These are phyloP conservation scores for Rossbeevera mucosa DNA, from an alignment of 768 basidiomycete species.

Conservation along the genomic window DNA sequence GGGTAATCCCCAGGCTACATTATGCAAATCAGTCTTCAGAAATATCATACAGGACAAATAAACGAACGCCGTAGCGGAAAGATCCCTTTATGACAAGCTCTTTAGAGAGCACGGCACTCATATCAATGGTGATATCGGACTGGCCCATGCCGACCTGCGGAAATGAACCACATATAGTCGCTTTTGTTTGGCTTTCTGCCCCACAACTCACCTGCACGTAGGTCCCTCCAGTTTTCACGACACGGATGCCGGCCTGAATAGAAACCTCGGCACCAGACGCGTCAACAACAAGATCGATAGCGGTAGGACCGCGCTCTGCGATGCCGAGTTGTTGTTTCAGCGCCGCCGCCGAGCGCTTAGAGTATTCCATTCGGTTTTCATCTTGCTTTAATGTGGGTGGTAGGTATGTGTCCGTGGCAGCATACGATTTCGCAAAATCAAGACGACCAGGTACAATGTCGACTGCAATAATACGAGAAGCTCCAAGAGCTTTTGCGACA, in stretches of 20 bases:
- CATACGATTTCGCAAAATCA: constrained; percentile 81
- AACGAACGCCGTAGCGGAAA: constrained; percentile 82
- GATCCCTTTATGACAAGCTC: constrained; percentile 82
- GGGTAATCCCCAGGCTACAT: constrained; percentile 77
- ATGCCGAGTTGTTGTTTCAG: constrained; percentile 66
- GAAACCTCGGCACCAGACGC: constrained; percentile 92
- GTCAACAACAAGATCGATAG: constrained; percentile 85
- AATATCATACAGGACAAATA: neutral
- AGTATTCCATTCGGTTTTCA: constrained; percentile 68
- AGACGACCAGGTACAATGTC: constrained; percentile 75
- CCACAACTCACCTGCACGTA: constrained; percentile 52
- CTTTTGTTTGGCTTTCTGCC: constrained; percentile 2
- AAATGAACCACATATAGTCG: constrained; percentile 8
- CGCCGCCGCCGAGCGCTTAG: constrained; percentile 60
- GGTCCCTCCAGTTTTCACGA: constrained; percentile 73
- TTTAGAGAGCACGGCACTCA: constrained; percentile 66
- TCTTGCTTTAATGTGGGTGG: constrained; percentile 57
- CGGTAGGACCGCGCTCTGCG: constrained; percentile 60
- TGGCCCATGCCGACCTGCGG: constrained; percentile 76
- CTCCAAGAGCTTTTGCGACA: constrained; percentile 92
- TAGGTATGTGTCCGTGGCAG: constrained; percentile 70
- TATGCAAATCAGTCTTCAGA: neutral
- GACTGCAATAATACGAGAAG: constrained; percentile 76
- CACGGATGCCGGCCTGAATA: constrained; percentile 77
- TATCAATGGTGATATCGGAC: constrained; percentile 69